Evolutionary conservation across 2,329 filamentous ascomycete genomes (phyloP), one percentile per base, ranked within the genome.

Genomic region (Aurifilum marmelostoma): DNA sequence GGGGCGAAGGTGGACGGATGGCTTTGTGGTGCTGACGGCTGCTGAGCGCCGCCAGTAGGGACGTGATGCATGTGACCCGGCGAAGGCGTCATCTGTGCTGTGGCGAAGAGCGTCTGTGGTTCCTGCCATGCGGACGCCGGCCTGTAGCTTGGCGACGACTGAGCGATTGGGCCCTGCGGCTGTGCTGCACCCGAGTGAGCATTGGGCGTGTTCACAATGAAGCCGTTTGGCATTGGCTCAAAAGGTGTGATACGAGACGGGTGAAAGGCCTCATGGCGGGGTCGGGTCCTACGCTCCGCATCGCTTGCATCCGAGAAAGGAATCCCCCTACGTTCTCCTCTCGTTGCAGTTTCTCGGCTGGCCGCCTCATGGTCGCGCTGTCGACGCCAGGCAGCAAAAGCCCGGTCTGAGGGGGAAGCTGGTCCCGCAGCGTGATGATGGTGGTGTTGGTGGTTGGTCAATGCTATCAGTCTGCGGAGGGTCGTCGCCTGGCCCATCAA

Each of bases 211-310:
- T 29, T 69, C 50, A 18, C 43, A 58, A 21, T 75, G 73, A 24
- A 76, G 34, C 34, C 8, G 76, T 56, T 75, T 69, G 27, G 77
- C n/a, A n/a, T n/a, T 76, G 60, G 73, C 71, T 37, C 59, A 27
- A 16, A 43, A 21, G 37, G 4, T 16, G 37, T 14, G 32, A 8
- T 41, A 29, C 59, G 37, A n/a, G 37, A 18, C 12, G 37, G 21
- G 52, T 52, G 75, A 8, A 73, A 66, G 66, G 74, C 72, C 14
- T 74, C 74, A 61, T 77, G 74, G 14, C 78, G 77, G 29, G 76
- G 71, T 47, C 78, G 77, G 60, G 74, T 71, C 63, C 78, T 75
- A 41, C 77, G 75, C 52, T 77, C 75, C 34, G 70, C 71, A n/a
- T 77, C 75, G 52, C 73, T 71, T 50, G 69, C 58, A 14, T 78